Percentiles rank a stretch among this genome's conserved stretches.
Conservation (phyloP, 1,284 basidiomycete genomes). For the Gymnopus androsaceus region DNA sequence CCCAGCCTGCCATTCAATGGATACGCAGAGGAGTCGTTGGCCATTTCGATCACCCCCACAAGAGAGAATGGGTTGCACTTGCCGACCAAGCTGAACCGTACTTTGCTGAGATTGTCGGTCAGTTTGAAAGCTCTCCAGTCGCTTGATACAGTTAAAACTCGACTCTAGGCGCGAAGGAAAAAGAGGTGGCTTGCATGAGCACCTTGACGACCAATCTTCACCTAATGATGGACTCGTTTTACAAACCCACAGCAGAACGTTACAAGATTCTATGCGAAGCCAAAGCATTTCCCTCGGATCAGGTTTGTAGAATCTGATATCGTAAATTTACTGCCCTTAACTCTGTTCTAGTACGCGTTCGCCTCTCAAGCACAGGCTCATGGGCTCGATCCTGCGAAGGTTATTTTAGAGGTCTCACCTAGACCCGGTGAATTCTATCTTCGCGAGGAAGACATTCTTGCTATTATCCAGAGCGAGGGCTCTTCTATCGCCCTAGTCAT, state of each 20-base stretch:
- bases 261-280: constrained; percentile 97
- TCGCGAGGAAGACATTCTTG: constrained; percentile 87
- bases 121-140: constrained; percentile 3
- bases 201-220: constrained; percentile 95
- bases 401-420: constrained; percentile 81
- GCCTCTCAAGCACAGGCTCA: constrained; percentile 84
- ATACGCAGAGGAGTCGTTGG: constrained; percentile 79
- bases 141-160: constrained; percentile 4
- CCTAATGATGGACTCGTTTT: constrained; percentile 92
- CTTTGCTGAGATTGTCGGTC: constrained; percentile 83
- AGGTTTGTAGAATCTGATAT: constrained; percentile 49
- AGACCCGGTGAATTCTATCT: constrained; percentile 85
- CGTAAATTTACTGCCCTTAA: constrained; percentile 3
- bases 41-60: constrained; percentile 88
- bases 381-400: constrained; percentile 73
- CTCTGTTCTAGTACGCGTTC: constrained; percentile 81
- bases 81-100: constrained; percentile 73
- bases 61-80: constrained; percentile 83
- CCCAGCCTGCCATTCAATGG: constrained; percentile 10
- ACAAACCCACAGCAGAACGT: constrained; percentile 80
- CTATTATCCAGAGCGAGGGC: constrained; percentile 74
- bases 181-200: constrained; percentile 93
- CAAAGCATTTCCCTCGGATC: constrained; percentile 94
- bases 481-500: constrained; percentile 83
- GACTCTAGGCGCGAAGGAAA: constrained; percentile 73